Base-by-base conservation (phyloP, 148 eudicot genomes). In the Fagopyrum esculentum region DNA sequence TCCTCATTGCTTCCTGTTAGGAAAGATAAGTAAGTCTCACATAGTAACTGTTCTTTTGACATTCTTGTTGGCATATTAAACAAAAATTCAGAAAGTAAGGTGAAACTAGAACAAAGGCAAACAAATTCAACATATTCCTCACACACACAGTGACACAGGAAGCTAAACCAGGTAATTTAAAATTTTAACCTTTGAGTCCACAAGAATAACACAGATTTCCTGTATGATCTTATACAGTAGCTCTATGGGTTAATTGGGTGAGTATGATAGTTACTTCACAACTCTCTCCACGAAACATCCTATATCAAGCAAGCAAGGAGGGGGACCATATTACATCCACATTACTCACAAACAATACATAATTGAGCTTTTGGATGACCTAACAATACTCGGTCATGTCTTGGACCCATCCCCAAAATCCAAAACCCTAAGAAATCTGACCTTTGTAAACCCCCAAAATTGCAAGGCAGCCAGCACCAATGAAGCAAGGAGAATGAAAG, bases 1-100 rank as follows among this genome's bases (percentile, higher is more conserved):
- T 94, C 98, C 77, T 94, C 98, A 26, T 19, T 74, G 75, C 89
- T 84, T 69, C 96, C 97, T 90, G 87, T 63, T 35, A 79, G 49
- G 46, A 66, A 6, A 43, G 43, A 13, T 22, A 40, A 45, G 55
- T 49, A 72, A 72, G 57, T 72, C n/a, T 4, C 57, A 72, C 50
- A 70, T 45, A 4, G 19, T 46, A 11, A 46, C 7, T 13, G 4
- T 44, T 11, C 46, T 5, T 5, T 40, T 66, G 17, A 35, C 9
- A 12, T 15, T 17, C 3, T 57, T 17, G 12, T 57, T 17, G 10
- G 6, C 57, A 52, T 52, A 52, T 13, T 6, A 10, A 63, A 19
- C 8, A 3, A 9, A 29, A 63, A 68, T 10, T 30, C 57, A 13
- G 57, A 9, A 5, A 61, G 43, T 43, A 61, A 61, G 6, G 5